Evolutionary conservation across 495 filamentous ascomycete species (phyloP).

Genomic region (Acidomyces sp.): DNA sequence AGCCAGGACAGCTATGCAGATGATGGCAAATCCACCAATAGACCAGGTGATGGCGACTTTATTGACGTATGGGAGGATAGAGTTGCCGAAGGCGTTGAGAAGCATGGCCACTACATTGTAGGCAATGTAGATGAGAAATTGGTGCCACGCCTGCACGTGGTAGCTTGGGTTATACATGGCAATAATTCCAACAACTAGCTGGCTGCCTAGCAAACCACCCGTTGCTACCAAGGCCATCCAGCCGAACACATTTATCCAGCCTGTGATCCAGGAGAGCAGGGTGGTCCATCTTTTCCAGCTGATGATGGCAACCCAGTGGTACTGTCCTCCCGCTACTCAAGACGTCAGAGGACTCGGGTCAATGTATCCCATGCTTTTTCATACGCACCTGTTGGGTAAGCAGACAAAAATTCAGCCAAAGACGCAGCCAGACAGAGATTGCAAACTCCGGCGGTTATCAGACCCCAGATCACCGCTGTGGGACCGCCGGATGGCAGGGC

Average conservation of each 20-base stretch:
- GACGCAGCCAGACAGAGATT: conserved; percentile 59
- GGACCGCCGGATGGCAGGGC: conserved; percentile 42
- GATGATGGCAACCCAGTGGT: conserved; percentile 63
- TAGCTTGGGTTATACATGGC: conserved; percentile 37
- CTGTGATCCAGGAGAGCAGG: conserved; percentile 54
- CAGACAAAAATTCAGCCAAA: conserved; percentile 59
- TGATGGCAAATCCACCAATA: conserved; percentile 51
- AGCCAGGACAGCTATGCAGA: conserved; percentile 52
- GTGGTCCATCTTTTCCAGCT: conserved; percentile 47
- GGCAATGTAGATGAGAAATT: conserved; percentile 59
- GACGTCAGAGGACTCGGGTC: conserved; percentile 5
- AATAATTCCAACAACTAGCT: conserved; percentile 36
- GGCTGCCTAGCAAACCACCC: conserved; percentile 30
- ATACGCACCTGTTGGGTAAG: conserved; percentile 55
- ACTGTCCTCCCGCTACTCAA: conserved; percentile 44
- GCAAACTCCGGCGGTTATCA: conserved; percentile 56
- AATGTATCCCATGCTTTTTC: conserved; percentile 24
- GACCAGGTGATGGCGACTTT: conserved; percentile 55
- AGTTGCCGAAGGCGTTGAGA: conserved; percentile 55
- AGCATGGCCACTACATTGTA: conserved; percentile 47
- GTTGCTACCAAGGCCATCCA: conserved; percentile 42
- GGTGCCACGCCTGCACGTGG: conserved; percentile 49
- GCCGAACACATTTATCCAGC: conserved; percentile 63
- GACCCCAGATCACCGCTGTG: conserved; percentile 44
- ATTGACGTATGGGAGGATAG: conserved; percentile 49